A percentile compares a stretch with the other conserved stretches of the same genome.
Evolutionary conservation across 306 rosid genomes (phyloP).

Genomic region (Lathyrus sativus): DNA sequence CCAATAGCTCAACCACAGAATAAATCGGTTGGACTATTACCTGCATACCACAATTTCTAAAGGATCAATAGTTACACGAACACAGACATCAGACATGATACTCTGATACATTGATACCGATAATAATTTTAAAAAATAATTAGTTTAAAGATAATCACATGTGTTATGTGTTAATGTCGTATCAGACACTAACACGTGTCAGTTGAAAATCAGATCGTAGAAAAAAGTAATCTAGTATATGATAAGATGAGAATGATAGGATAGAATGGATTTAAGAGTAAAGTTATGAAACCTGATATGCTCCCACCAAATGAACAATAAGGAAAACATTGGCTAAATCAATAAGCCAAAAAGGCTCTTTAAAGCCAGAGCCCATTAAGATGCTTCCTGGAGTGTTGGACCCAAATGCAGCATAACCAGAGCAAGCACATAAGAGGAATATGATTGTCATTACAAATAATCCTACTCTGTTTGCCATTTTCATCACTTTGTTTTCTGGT

Average conservation of each 20-base stretch:
- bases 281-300: conserved; percentile 53
- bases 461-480: conserved; percentile 51
- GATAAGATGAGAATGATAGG: too few relatives aligned
- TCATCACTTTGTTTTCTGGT: conserved; percentile 70
- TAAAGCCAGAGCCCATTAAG: conserved; percentile 59
- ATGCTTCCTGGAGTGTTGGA: conserved; percentile 54
- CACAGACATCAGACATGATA: too few relatives aligned
- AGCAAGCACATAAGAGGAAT: conserved; percentile 44
- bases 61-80: not conserved
- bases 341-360: conserved; percentile 60
- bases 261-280: too few relatives aligned
- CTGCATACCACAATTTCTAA: not conserved
- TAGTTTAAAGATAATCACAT: too few relatives aligned
- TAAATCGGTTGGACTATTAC: conserved; percentile 34
- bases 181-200: too few relatives aligned
- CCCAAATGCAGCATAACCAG: conserved; percentile 71
- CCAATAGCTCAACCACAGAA: conserved; percentile 12
- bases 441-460: conserved; percentile 47
- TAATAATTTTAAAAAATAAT: too few relatives aligned
- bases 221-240: too few relatives aligned
- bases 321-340: conserved; percentile 57
- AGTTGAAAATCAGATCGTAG: too few relatives aligned
- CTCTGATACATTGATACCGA: too few relatives aligned
- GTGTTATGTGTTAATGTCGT: too few relatives aligned
- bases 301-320: conserved; percentile 61